These are phyloP conservation scores for Gossypium anomalum DNA, from an alignment of 345 rosid genomes.

Conservation along the genomic window DNA sequence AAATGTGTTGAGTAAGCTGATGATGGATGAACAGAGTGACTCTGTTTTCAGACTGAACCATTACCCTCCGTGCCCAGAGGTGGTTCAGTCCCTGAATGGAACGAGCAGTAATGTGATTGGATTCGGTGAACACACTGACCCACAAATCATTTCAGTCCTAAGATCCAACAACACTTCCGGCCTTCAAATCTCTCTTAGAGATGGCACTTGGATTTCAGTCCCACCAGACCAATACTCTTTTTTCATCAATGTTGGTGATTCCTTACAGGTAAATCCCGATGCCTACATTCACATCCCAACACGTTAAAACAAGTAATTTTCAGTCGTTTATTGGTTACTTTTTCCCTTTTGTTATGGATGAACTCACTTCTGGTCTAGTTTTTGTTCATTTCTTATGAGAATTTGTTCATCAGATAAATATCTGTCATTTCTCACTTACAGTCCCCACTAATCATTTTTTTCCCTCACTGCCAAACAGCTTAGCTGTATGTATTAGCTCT, in stretches of 20 bases:
- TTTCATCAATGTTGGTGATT: constrained; percentile 81
- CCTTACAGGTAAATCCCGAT: constrained; percentile 47
- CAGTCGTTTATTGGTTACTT: too few relatives aligned
- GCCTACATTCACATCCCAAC: neutral
- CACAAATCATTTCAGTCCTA: constrained; percentile 73
- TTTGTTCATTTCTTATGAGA: too few relatives aligned
- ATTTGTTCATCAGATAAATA: too few relatives aligned
- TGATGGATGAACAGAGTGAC: constrained; percentile 63
- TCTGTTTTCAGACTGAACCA: constrained; percentile 71
- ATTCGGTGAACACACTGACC: constrained; percentile 89
- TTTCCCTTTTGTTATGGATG: too few relatives aligned
- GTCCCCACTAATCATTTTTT: too few relatives aligned
- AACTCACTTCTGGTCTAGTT: too few relatives aligned
- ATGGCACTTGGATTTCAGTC: constrained; percentile 73
- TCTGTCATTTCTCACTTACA: too few relatives aligned
- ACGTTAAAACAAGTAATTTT: neutral
- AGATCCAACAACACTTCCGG: constrained; percentile 84
- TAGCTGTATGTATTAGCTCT: too few relatives aligned
- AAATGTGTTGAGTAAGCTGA: constrained; percentile 56
- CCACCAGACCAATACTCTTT: constrained; percentile 69
- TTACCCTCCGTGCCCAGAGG: constrained; percentile 54
- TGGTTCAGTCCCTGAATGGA: constrained; percentile 5
- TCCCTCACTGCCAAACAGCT: too few relatives aligned
- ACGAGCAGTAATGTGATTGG: constrained; percentile 38
- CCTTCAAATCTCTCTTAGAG: constrained; percentile 59